Base-by-base conservation (phyloP, 163 green algal genomes). In the Chloroidium sp. region DNA sequence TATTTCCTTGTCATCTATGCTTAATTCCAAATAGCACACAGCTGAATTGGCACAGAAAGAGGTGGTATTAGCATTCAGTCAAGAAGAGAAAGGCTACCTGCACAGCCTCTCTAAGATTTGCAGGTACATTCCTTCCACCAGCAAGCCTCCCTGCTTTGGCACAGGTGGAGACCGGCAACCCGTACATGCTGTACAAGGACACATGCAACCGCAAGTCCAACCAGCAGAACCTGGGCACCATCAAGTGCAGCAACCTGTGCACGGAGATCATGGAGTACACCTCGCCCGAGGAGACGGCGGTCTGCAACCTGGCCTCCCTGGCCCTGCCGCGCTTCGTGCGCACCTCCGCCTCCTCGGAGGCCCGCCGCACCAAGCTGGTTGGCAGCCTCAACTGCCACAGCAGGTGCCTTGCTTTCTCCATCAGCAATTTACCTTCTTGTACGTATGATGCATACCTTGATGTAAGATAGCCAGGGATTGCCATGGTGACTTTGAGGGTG, bases 101-200 rank as follows among this genome's bases (percentile, higher is more conserved):
- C 36, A 36, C 36, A 36, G 36, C 36, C 36, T 36, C 36, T 36
- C 36, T 36, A 36, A 36, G 36, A 36, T 36, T 36, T 36, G 36
- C 36, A 36, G 67, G 67, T 72, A 3, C 14, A 76, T n/a, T 2
- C 6, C 13, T 4, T 58, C 74, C 3, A 4, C 61, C 36, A 36
- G 36, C 36, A 4, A 36, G 36, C 36, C 36, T 36, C 36, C 36
- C 36, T 36, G 61, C 4, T 78, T 4, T 61, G 3, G 59, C 62
- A 61, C 84, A 88, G 86, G 92, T 97, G 60, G 94, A 98, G 87
- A 98, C 94, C 1, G 94, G 94, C 83, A 97, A 96, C 86, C 94
- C 94, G 36, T 97, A 97, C 92, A 99, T 99, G 95, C 92, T 99
- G 62, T 99, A 93, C 94, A 99, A 99, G 93, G 95, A 98, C 83